Evolutionary conservation across 2,329 filamentous ascomycete species (phyloP), one percentile per base, ranked within the genome.

Genomic region (Byssothecium circinans): DNA sequence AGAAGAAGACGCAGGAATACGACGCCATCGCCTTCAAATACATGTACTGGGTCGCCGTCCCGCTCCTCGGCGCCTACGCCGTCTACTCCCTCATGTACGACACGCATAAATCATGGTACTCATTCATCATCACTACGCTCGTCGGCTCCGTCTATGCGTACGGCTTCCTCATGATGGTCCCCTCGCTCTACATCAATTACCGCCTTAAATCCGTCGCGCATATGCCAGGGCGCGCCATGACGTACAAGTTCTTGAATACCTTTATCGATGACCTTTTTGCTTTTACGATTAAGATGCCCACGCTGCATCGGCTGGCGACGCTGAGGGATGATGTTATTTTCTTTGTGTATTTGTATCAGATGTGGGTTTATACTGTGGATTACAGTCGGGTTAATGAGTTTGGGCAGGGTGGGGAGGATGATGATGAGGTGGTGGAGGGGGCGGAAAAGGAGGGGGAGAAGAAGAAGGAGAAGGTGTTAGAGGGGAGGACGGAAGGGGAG

Each of bases 221-320:
- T 75, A 96, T 99, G 92, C 91, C 94, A 1, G 89, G 81, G 58
- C 92, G 90, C 75, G 91, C 94, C 39, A 94, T 99, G 90, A 92
- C 86, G 71, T 96, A 96, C 82, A 96, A 97, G 76, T 96, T 96
- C 75, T 78, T 97, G 57, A 96, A 97, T 77, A 97, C 94, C 4
- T 99, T 99, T 71, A 97, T 99, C 70, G 94, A 99, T 73, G 94
- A 99, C 68, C 79, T 99, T 25, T 99, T 99, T 67, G 94, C 94
- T 2, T 99, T 97, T 66, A 99, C 94, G 32, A 96, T 99, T 78
- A 97, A 97, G 77, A 99, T 99, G 94, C 94, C 94, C 0, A 84
- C 91, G 53, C 79, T 99, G 42, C 94, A 99, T 73, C 84, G 94
- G 14, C 78, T 99, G 41, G 91, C 94, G 0, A 97, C 94, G 0